Conservation (phyloP, 78 protist species). For the Fonticula alba region DNA sequence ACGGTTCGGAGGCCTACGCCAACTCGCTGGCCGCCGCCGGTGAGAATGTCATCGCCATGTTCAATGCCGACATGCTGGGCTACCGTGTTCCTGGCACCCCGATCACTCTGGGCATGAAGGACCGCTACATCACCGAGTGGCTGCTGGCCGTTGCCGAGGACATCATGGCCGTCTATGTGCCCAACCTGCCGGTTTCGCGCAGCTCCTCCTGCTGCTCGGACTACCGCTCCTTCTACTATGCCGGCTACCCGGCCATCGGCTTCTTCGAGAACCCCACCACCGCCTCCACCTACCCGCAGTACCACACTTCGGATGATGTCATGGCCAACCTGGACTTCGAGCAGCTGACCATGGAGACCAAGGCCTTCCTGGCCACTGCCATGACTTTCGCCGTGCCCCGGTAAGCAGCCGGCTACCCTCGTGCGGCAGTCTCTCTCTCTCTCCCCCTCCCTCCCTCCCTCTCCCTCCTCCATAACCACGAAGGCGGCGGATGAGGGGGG, state of each 20-base stretch:
- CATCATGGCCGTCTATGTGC: background rate
- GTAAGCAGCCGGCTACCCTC: too few relatives aligned
- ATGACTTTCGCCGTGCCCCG: background rate
- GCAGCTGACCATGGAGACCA: background rate
- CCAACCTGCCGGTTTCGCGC: background rate
- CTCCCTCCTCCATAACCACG: too few relatives aligned
- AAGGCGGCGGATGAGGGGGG: too few relatives aligned
- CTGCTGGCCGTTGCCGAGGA: background rate
- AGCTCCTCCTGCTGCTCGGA: constrained; percentile 1
- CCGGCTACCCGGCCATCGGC: constrained; percentile 3
- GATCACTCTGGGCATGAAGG: constrained; percentile 4
- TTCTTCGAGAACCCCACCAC: constrained; percentile 10
- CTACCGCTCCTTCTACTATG: background rate
- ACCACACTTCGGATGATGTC: background rate
- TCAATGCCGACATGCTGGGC: constrained; percentile 14
- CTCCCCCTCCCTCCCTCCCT: too few relatives aligned
- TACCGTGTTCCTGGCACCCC: background rate
- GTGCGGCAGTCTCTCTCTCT: too few relatives aligned
- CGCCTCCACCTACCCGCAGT: constrained; percentile 7
- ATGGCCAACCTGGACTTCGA: background rate
- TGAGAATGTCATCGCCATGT: background rate
- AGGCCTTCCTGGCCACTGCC: background rate
- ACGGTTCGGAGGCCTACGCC: constrained; percentile 6
- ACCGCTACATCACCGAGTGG: background rate
- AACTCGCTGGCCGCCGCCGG: background rate